Conservation (phyloP, 192 early-diverging fungal genomes). For the Coemansia interrupta region DNA sequence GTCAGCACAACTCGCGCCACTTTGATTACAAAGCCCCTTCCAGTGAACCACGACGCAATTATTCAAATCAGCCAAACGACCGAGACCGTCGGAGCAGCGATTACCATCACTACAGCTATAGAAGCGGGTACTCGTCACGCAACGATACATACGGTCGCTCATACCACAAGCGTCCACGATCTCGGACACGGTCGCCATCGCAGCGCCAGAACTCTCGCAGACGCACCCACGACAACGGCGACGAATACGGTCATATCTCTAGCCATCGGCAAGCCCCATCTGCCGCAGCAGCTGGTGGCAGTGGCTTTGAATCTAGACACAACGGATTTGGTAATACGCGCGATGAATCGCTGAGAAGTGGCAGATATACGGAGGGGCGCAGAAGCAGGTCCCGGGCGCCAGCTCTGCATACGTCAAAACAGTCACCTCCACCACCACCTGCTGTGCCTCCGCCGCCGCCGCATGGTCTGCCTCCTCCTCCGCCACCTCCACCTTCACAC, state of each 20-base stretch:
- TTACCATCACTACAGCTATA: conserved; percentile 10
- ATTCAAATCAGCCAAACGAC: neutral
- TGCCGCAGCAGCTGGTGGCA: neutral
- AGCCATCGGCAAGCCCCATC: neutral
- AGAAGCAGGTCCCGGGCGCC: conserved; percentile 8
- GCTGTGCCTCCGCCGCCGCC: conserved; percentile 12
- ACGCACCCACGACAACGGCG: conserved; percentile 8
- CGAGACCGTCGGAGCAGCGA: conserved; percentile 9
- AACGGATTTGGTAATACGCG: conserved; percentile 13
- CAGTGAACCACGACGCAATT: neutral
- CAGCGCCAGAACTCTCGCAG: conserved; percentile 10
- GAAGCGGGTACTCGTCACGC: conserved; percentile 6
- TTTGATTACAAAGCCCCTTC: too few species aligned
- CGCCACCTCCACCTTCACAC: neutral
- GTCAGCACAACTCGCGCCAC: too few species aligned
- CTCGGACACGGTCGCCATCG: conserved; percentile 17
- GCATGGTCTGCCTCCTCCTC: neutral
- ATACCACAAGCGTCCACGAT: conserved; percentile 17
- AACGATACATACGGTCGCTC: conserved; percentile 4
- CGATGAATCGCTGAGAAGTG: conserved; percentile 4
- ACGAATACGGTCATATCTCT: neutral
- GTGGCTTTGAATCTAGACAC: neutral
- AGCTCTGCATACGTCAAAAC: conserved; percentile 5
- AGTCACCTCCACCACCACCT: conserved; percentile 7
- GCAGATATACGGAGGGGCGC: conserved; percentile 1